Base-by-base conservation (phyloP, 2,329 filamentous ascomycete species). In the Aschersonia sp. region DNA sequence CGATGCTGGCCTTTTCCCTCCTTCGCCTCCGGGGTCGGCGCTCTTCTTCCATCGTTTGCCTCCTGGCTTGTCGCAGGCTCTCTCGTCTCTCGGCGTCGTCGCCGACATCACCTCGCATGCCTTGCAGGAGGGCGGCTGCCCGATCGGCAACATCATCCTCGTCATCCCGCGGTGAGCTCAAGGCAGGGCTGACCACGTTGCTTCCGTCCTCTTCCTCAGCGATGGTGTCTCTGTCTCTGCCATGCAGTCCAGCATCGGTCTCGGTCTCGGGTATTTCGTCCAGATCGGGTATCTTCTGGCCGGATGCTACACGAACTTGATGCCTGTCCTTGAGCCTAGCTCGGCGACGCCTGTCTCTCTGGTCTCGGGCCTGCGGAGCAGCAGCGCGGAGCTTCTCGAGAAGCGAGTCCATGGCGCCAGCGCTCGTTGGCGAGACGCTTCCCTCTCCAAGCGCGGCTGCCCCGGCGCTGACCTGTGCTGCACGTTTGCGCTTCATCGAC, bases 301-400 rank as follows among this genome's bases (percentile, higher is more conserved):
- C 91, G 20, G 84, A 91, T 12, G 91, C 88, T 47, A 96, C 78
- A 51, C 91, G 85, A 32, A 92, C 85, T 66, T 94, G 86, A 60
- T 96, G 88, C 31, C 82, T 77, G 60, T 95, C 89, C 75, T 94
- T 94, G 56, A 97, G 76, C 48, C 91, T 77, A 40, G 89, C 89
- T 54, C 91, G 80, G 50, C 91, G 80, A 53, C 92, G 80, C 56
- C 89, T 80, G 64, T 97, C 92, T 59, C 91, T 79, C 64, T 94
- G 85, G 63, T 96, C 89, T 62, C 86, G 77, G 31, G 86, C 80
- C 67, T 95, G 87, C 31, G 92, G 91, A 48, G 89, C 91, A 1
- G 92, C 92, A 48, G 89, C 89, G 50, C 92, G 84, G 48, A 98
- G 72, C 67, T 97, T 97, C 77, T 96, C 88, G 45, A 98, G 78